Evolutionary conservation across 2,329 filamentous ascomycete genomes (phyloP), one percentile per base, ranked within the genome.

Genomic region (Ceratocystis smalleyi): DNA sequence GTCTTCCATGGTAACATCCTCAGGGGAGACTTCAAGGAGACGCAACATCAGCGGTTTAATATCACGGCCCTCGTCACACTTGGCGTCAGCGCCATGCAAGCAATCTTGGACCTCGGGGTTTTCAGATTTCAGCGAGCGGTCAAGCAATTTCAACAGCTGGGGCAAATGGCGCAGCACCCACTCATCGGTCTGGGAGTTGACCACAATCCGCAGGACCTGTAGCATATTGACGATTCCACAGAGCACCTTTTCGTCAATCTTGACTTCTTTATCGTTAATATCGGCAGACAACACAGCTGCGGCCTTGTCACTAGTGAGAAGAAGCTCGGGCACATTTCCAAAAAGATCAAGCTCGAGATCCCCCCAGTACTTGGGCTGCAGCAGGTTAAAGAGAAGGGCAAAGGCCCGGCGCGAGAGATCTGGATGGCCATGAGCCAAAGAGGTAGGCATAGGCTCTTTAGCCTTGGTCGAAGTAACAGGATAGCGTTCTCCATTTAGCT

Each of bases 101-200:
- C 89, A 96, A 71, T 97, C 92, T 70, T 99, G 95, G 7, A 99
- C 84, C 71, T 99, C 94, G 0, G 90, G 83, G 68, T 91, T 88
- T 69, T 97, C 92, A 2, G 86, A 92, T 70, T 88, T 89, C 63
- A 99, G 76, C 12, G 88, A 84, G 76, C 95, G 96, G 68, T 96
- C 91, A 15, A 97, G 76, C 12, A 97, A 83, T 72, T 90, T 95
- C 73, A 96, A 90, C 32, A 97, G 80, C 32, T 84, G 78, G 0
- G 86, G 75, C 69, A 95, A 81, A 68, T 90, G 89, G 70, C 84
- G 84, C 62, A 91, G 76, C 45, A 97, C 86, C 94, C 94, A 99
- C 2, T 96, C 89, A 70, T 96, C 86, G 0, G 88, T 79, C 74
- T 96, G 95, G 68, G 87, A 85, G 70, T 94, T 90, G 66, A 97